Evolutionary conservation across 2,329 filamentous ascomycete genomes (phyloP), one percentile per base, ranked within the genome.

Genomic region (Diaporthe ilicicola): DNA sequence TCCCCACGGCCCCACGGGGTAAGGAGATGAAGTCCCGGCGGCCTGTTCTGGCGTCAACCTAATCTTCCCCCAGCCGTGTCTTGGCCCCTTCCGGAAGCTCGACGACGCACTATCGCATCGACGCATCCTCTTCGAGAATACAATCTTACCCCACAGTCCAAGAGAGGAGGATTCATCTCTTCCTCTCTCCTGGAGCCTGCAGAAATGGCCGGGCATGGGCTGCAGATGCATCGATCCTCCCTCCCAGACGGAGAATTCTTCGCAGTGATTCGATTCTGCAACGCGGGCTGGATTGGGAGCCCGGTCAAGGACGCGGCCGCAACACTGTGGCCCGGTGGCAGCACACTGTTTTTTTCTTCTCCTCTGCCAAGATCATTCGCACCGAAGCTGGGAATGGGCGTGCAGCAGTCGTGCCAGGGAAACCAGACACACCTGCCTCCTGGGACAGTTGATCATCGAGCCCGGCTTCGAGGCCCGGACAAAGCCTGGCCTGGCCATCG

Each of bases 21-120:
- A 64, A 37, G 44, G 59, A 29, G n/a, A n/a, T 50, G 12, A 12
- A 48, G 59, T 64, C 42, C 59, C 59, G 59, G 59, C 59, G 42
- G 59, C 59, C 59, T 64, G 59, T 64, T 64, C 59, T 64, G 59
- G 59, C 59, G 59, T 64, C 59, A 64, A 64, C 44, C 59, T 64
- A 64, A 64, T 64, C 59, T 64, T 64, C 44, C 37, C 37, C 59
- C 59, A 64, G 59, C 59, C 59, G 59, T 50, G 59, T 64, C 59
- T 64, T 64, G 44, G 44, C 59, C 42, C 59, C 44, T 64, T 48
- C 42, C 12, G 59, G 44, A 50, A 64, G 44, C 59, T 64, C 59
- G 34, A 64, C 59, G 32, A 37, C 12, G 44, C 29, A 37, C 42
- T 44, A 17, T 50, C 27, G 59, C 48, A 37, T 19, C 59, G 34